phyloP scores from a whole-genome alignment of 2,329 filamentous ascomycete species.

The Ambrosiella beaveri region DNA sequence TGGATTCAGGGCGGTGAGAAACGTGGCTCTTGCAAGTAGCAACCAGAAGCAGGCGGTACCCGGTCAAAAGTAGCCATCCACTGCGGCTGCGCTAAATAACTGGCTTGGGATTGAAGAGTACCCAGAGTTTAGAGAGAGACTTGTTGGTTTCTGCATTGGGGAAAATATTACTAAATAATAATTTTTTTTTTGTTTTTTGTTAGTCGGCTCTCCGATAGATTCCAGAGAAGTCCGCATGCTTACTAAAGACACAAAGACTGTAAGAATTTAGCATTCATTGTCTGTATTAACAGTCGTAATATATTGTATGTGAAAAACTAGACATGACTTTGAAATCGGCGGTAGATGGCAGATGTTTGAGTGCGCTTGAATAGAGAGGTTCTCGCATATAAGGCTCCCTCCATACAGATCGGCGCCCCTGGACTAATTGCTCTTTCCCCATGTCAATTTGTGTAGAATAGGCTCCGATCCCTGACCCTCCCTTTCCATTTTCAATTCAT shows the following conservation, averaged over 20 bases:
- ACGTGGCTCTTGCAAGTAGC: background rate
- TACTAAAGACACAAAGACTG: too few species aligned
- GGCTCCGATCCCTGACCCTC: background rate
- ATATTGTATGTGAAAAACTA: too few species aligned
- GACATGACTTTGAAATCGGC: too few species aligned
- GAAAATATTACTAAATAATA: background rate
- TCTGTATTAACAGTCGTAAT: too few species aligned
- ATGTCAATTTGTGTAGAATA: background rate
- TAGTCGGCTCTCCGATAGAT: too few species aligned
- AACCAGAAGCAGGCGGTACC: background rate
- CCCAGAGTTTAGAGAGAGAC: background rate
- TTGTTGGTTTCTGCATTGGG: background rate
- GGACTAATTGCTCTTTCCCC: background rate
- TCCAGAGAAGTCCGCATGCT: too few species aligned
- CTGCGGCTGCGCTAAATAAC: background rate
- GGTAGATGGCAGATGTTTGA: background rate
- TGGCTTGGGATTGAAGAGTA: background rate
- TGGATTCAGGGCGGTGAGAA: background rate
- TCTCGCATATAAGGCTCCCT: background rate
- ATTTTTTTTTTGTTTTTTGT: too few species aligned
- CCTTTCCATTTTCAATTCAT: conserved; percentile 1
- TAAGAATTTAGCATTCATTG: too few species aligned
- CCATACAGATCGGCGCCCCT: background rate
- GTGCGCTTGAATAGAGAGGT: background rate
- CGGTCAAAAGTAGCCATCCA: conserved; percentile 2